A percentile compares a stretch with the other conserved stretches of the same genome.
Conservation (phyloP, 2,329 filamentous ascomycete genomes). For the Aspergillus cejpii region DNA sequence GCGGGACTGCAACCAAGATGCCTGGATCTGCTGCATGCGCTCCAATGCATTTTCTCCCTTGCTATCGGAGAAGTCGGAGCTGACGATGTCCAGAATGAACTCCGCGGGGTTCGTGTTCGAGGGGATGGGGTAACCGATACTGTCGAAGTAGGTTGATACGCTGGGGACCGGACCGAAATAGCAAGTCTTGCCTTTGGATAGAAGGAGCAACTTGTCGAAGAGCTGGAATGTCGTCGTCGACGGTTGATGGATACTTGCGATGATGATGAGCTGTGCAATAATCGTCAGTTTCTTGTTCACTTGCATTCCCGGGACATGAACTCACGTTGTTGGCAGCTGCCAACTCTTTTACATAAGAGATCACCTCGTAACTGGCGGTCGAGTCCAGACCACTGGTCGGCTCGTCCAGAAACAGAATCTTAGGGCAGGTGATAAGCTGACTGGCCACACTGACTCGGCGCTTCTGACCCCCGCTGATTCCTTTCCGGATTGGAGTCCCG, state of each 20-base stretch:
- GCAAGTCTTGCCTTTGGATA: slow-evolving; percentile 63
- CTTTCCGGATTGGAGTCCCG: slow-evolving; percentile 75
- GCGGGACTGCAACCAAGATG: slow-evolving; percentile 50
- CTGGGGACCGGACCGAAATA: slow-evolving; percentile 62
- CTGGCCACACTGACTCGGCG: slow-evolving; percentile 71
- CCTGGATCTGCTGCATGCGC: slow-evolving; percentile 50
- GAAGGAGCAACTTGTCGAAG: slow-evolving; percentile 70
- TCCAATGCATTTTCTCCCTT: slow-evolving; percentile 40
- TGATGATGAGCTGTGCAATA: slow-evolving; percentile 58
- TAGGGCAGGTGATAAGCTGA: slow-evolving; percentile 72
- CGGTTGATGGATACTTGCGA: slow-evolving; percentile 80
- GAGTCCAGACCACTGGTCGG: slow-evolving; percentile 80
- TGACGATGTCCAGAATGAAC: slow-evolving; percentile 70
- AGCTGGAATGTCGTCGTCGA: slow-evolving; percentile 71
- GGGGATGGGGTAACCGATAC: slow-evolving; percentile 57
- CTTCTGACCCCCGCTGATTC: slow-evolving; percentile 80
- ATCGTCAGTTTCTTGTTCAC: slow-evolving; percentile 7
- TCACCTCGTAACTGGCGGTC: slow-evolving; percentile 66
- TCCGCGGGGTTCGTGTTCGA: slow-evolving; percentile 71
- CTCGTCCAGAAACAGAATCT: slow-evolving; percentile 75
- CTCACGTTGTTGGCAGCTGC: slow-evolving; percentile 60
- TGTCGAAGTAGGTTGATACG: slow-evolving; percentile 58
- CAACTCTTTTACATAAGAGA: slow-evolving; percentile 62
- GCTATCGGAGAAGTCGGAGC: slow-evolving; percentile 62
- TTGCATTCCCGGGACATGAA: not conserved